These are phyloP conservation scores for Mangifera indica DNA, from an alignment of 345 rosid genomes.

Conservation along the genomic window DNA sequence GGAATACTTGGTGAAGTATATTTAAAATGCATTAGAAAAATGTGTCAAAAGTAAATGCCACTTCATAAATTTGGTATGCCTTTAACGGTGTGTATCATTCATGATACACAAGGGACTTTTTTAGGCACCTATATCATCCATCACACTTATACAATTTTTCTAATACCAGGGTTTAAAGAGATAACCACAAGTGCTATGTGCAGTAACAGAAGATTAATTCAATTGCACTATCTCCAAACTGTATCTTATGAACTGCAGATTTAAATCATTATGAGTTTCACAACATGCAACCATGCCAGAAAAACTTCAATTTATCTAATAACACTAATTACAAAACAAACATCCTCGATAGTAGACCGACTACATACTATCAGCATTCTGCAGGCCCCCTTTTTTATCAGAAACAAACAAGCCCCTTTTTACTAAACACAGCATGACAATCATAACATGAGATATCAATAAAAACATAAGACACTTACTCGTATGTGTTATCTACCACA, in stretches of 20 bases:
- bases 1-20: not conserved
- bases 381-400: not conserved
- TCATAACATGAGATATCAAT: not conserved
- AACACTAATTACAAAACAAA: not conserved
- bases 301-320: not conserved
- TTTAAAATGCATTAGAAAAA: conserved; percentile 11
- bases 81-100: too few species aligned
- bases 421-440: not conserved
- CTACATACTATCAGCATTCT: not conserved
- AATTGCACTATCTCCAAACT: not conserved
- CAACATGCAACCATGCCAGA: not conserved
- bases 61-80: too few species aligned
- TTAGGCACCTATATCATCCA: too few species aligned
- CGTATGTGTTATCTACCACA: conserved; percentile 93
- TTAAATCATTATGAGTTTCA: not conserved
- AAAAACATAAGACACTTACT: conserved; percentile 54
- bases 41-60: too few species aligned
- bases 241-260: not conserved
- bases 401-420: not conserved
- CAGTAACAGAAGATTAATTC: not conserved
- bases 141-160: not conserved
- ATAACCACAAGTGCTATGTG: not conserved
- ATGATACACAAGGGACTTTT: not conserved
- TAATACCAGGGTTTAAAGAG: not conserved
- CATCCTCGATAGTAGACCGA: not conserved